These are phyloP conservation scores for Euphrasia arctica DNA, from an alignment of 305 asterid genomes.

Conservation along the genomic window DNA sequence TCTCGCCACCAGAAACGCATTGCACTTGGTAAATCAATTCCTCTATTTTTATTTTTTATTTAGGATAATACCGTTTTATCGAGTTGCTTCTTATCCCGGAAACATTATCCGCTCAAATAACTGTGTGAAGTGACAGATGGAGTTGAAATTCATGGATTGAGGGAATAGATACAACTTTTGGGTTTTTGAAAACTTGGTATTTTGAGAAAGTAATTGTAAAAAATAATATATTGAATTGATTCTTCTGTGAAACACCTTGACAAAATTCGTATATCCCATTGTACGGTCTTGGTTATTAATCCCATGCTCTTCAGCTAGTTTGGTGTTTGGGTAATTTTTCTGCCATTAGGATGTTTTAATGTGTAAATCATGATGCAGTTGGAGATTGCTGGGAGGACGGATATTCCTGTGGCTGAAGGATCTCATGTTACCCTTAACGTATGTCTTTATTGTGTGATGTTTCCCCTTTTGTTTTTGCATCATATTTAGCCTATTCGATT, in stretches of 20 bases:
- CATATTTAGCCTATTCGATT: conserved; percentile 11
- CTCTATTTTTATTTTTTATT: neutral
- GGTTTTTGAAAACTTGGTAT: conserved; percentile 5
- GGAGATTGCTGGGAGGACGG: conserved; percentile 93
- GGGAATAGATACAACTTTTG: neutral
- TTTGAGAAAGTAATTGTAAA: neutral
- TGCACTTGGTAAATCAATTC: conserved; percentile 65
- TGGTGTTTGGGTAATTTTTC: conserved; percentile 1
- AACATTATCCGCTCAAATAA: too few relatives aligned
- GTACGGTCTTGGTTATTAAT: neutral
- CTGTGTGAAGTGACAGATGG: too few relatives aligned
- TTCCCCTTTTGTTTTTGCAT: conserved; percentile 15
- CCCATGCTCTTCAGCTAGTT: conserved; percentile 13
- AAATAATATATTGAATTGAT: neutral
- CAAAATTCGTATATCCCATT: conserved; percentile 9
- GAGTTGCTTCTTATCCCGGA: too few relatives aligned
- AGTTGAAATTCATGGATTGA: too few relatives aligned
- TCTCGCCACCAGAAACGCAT: conserved; percentile 95
- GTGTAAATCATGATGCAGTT: conserved; percentile 43
- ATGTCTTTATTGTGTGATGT: conserved; percentile 27
- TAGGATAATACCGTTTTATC: too few relatives aligned
- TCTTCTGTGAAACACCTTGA: conserved; percentile 8
- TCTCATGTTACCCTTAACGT: conserved; percentile 93
- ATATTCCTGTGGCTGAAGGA: conserved; percentile 99
- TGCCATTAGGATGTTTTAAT: conserved; percentile 17